Conservation (phyloP, 257 asterid genomes). For the Solanum ahanhuiri region DNA sequence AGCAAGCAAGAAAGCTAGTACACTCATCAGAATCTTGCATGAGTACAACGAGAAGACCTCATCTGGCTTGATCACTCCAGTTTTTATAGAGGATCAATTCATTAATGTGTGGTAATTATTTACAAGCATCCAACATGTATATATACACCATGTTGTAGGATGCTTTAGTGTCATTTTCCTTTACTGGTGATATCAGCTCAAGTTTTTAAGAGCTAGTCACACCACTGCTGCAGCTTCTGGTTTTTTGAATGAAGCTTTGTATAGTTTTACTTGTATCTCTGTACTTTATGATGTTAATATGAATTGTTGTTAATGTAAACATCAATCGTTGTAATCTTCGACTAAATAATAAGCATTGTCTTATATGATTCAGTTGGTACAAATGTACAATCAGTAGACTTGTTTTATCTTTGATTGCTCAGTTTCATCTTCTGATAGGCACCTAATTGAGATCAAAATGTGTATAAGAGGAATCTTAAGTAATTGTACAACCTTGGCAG, state of each 20-base stretch:
- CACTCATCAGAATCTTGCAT: constrained; percentile 62
- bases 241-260: constrained; percentile 43
- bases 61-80: constrained; percentile 24
- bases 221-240: constrained; percentile 28
- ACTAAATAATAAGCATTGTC: not conserved
- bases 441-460: not conserved
- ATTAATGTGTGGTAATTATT: constrained; percentile 53
- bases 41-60: constrained; percentile 40
- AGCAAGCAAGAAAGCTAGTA: constrained; percentile 54
- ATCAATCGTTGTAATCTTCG: not conserved
- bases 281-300: constrained; percentile 3
- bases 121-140: constrained; percentile 17
- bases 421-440: not conserved
- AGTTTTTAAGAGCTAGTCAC: constrained; percentile 53
- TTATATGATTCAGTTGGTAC: not conserved
- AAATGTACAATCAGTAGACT: not conserved
- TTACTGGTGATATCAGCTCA: constrained; percentile 36
- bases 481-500: not conserved
- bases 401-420: not conserved
- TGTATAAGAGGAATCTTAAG: not conserved
- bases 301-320: not conserved
- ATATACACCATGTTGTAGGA: constrained; percentile 3
- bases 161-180: not conserved
- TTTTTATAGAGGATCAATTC: constrained; percentile 36
- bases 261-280: not conserved